A percentile compares a stretch with the other conserved stretches of the same genome.
These are phyloP conservation scores for Starmera amethionina DNA, from an alignment of 805 yeast genomes.

Conservation along the genomic window DNA sequence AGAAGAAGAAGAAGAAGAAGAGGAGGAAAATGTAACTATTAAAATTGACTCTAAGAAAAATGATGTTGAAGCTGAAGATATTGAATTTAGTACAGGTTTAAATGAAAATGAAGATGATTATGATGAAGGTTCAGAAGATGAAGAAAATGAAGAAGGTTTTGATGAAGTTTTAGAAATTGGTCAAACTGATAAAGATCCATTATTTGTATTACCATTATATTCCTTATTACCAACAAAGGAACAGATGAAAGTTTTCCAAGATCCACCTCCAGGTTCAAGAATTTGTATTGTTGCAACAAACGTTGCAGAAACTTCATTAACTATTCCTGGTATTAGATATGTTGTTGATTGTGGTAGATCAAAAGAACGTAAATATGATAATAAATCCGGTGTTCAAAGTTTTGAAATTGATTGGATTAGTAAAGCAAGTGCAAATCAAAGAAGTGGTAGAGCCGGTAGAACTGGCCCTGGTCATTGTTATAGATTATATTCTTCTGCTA, in stretches of 20 bases:
- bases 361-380: slow-evolving; percentile 77
- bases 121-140: slow-evolving; percentile 28
- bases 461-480: slow-evolving; percentile 99
- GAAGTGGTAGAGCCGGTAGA: slow-evolving; percentile 97
- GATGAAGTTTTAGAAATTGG: slow-evolving; percentile 65
- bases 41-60: slow-evolving; percentile 40
- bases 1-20: slow-evolving; percentile 20
- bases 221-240: slow-evolving; percentile 90
- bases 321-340: slow-evolving; percentile 91
- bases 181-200: slow-evolving; percentile 65
- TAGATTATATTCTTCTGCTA: slow-evolving; percentile 85
- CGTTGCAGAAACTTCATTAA: slow-evolving; percentile 94
- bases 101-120: slow-evolving; percentile 24
- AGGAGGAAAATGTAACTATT: slow-evolving; percentile 35
- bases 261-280: slow-evolving; percentile 79
- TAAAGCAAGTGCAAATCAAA: slow-evolving; percentile 91
- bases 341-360: slow-evolving; percentile 94
- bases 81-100: slow-evolving; percentile 52
- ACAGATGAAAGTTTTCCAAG: slow-evolving; percentile 85
- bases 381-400: slow-evolving; percentile 83
- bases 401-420: slow-evolving; percentile 88
- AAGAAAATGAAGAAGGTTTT: slow-evolving; percentile 46
- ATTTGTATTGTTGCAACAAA: slow-evolving; percentile 93
- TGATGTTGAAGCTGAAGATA: slow-evolving; percentile 78
- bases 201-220: slow-evolving; percentile 86